Evolutionary conservation across 331 rosid genomes (phyloP), one percentile per base, ranked within the genome.

Genomic region (Rosa hybrid): DNA sequence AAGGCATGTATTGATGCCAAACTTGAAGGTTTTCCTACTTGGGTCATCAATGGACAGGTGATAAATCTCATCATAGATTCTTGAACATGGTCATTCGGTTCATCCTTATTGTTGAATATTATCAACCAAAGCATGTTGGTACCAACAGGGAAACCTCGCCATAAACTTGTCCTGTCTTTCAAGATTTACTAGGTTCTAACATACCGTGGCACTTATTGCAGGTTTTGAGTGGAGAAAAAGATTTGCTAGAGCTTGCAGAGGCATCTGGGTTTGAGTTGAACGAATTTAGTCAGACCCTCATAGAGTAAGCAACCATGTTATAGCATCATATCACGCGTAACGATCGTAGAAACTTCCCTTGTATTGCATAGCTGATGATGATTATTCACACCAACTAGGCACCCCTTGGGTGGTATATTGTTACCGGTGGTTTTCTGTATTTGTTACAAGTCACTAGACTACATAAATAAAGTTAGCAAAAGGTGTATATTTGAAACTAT

Each of bases 1-100:
- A 90, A 87, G 81, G 88, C 89, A 73, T 95, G 99, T 76, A 2
- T 83, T 78, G 96, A 86, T 6, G 92, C 83, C 72, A 79, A 83
- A 78, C 84, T 95, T 69, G 96, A 91, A 81, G 99, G 99, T 83
- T 95, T 95, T 71, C 99, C 99, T 11, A 88, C 92, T 1, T 91
- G 98, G 98, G 81, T 86, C 81, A 93, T 93, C 18, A 91, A 91
- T 65, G 98, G 94, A n/a, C 82, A 91, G 96, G 99, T 93, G 83
- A 80, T 84, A 20, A 82, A 81, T 65, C 68, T 41, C 34, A 4
- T 70, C 80, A 27, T 6, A 42, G 17, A 42, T 76, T 12, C 18
- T 23, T 21, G 39, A 5, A 25, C 27, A 5, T 16, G 13, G 11
- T 57, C 27, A 10, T 74, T 38, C n/a, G 45, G 14, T 57, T 42